Evolutionary conservation across 371 early-diverging fungal genomes (phyloP), one percentile per base, ranked within the genome.

Genomic region (Mortierella sp.): DNA sequence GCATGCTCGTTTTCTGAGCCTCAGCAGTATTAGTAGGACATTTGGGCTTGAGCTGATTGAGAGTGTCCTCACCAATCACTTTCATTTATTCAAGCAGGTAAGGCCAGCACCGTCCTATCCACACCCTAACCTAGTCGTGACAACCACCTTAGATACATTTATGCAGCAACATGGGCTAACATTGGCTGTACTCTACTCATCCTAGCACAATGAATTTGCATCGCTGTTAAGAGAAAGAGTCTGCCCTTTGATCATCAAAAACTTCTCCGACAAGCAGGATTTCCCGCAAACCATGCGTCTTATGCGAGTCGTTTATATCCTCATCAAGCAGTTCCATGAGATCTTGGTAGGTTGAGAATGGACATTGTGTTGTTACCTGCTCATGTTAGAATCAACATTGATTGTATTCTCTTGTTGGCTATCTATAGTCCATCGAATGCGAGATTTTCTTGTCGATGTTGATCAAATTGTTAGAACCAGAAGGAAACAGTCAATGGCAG

Each of bases 21-120:
- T 89, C 5, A 72, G 78, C 24, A 69, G 83, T 29, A 80, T 96
- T 13, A 88, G 93, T 46, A 88, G 91, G 59, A 86, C 90, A 0
- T 89, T 97, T 79, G 94, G 95, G 1, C 80, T 98, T n/a, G 99
- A 98, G 71, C 73, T 98, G 50, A 85, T 98, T 29, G 98, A 98
- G 58, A 90, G 94, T 21, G 84, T 98, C 8, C 78, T 98, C 54
- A 82, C 89, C 9, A 91, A 90, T 63, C 95, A 96, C 66, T 84
- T 85, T 25, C 74, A 78, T 37, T 82, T 95, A 3, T 93, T 98
- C 68, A 81, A 85, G 59, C 79, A 80, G 84, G 95, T 92, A 84
- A 60, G 73, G 34, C 7, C 28, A 3, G 17, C 14, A 2, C 29
- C 9, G 37, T 54, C 5, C 25, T 22, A 4, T 10, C 7, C 10